These are phyloP conservation scores for Karstenula rhodostoma DNA, from an alignment of 2,329 filamentous ascomycete species.

Conservation along the genomic window DNA sequence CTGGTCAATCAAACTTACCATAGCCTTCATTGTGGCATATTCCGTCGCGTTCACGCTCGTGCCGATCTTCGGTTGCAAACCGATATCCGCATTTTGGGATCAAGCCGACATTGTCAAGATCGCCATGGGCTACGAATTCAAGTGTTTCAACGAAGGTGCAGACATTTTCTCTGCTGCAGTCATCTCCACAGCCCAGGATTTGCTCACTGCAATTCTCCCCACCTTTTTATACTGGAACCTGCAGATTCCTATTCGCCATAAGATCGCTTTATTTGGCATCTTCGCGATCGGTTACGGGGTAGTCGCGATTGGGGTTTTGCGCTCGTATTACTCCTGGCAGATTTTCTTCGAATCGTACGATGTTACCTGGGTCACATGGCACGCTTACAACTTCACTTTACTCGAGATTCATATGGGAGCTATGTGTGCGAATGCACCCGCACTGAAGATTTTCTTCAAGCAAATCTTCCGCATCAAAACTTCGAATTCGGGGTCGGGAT, in stretches of 20 bases:
- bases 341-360: slow-evolving; percentile 43
- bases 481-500: slow-evolving; percentile 20
- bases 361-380: slow-evolving; percentile 37
- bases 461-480: slow-evolving; percentile 36
- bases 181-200: slow-evolving; percentile 38
- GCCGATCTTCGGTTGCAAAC: slow-evolving; percentile 39
- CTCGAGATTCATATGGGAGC: slow-evolving; percentile 41
- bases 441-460: slow-evolving; percentile 45
- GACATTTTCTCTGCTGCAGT: slow-evolving; percentile 39
- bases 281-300: slow-evolving; percentile 44
- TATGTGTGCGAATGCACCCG: slow-evolving; percentile 42
- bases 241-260: slow-evolving; percentile 37
- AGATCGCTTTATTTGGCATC: slow-evolving; percentile 40
- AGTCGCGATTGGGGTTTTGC: slow-evolving; percentile 32
- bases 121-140: slow-evolving; percentile 34
- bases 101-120: slow-evolving; percentile 29
- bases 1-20: slow-evolving; percentile 36
- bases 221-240: slow-evolving; percentile 45
- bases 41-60: slow-evolving; percentile 38
- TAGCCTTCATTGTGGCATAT: slow-evolving; percentile 36
- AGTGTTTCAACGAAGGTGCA: slow-evolving; percentile 44
- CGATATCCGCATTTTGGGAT: slow-evolving; percentile 44
- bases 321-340: slow-evolving; percentile 38
- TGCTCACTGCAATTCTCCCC: slow-evolving; percentile 42
- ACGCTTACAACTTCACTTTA: slow-evolving; percentile 29